Percentiles rank a stretch among this genome's conserved stretches.
Evolutionary conservation across 2,329 filamentous ascomycete genomes (phyloP).

Genomic region (Ceratocystis alfenasii): DNA sequence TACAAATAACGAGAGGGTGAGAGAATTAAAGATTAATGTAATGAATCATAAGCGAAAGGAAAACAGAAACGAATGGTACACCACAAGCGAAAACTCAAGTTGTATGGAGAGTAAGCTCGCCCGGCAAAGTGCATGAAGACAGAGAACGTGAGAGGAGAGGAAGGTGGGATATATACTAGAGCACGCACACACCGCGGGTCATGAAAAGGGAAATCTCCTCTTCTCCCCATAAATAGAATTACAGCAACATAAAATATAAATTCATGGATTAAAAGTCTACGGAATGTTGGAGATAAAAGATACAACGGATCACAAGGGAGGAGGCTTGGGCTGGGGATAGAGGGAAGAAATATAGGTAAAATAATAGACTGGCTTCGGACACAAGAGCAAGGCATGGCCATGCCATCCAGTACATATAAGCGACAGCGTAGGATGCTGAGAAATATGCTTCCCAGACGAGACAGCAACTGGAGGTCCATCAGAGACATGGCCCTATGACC

Average conservation of each 20-base stretch:
- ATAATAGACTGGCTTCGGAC: neutral
- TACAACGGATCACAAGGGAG: too few relatives aligned
- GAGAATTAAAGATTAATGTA: conserved; percentile 2
- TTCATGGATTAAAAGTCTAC: too few relatives aligned
- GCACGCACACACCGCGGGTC: neutral
- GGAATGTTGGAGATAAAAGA: too few relatives aligned
- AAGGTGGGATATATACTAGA: neutral
- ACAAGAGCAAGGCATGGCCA: neutral
- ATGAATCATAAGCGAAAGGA: neutral
- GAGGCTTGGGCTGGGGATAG: too few relatives aligned
- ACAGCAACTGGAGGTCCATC: neutral
- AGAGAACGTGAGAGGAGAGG: neutral
- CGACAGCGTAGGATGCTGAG: neutral
- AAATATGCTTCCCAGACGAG: neutral
- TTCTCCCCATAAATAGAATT: too few relatives aligned
- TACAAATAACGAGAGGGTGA: neutral
- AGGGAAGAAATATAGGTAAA: neutral
- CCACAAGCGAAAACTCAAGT: too few relatives aligned
- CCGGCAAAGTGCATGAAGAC: neutral
- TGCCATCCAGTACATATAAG: neutral
- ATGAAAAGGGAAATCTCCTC: neutral
- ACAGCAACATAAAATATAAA: too few relatives aligned
- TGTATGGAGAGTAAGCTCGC: too few relatives aligned
- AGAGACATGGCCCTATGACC: neutral
- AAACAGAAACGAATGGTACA: neutral